phyloP scores from a whole-genome alignment of 2,329 filamentous ascomycete genomes.

The Penicillium psychrosexuale region DNA sequence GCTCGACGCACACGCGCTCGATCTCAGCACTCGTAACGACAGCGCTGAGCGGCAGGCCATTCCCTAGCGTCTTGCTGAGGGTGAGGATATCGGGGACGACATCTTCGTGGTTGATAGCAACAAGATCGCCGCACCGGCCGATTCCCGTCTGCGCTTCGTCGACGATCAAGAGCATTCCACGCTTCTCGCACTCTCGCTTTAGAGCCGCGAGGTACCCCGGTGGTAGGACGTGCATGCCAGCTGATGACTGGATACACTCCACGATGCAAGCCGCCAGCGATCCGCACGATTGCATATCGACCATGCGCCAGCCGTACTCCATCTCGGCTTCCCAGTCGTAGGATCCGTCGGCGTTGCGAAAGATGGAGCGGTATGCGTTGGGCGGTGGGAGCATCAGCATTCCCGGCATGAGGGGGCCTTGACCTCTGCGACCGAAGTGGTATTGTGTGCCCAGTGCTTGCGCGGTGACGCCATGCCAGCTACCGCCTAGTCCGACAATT shows the following conservation, averaged over 20 bases:
- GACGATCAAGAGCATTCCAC: conserved; percentile 57
- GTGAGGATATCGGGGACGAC: conserved; percentile 58
- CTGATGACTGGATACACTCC: conserved; percentile 58
- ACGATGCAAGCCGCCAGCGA: conserved; percentile 62
- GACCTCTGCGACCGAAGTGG: conserved; percentile 20
- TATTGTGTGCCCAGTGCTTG: conserved; percentile 51
- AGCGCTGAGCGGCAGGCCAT: conserved; percentile 57
- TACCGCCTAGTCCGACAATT: conserved; percentile 57
- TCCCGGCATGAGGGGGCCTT: conserved; percentile 49
- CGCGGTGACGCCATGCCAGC: conserved; percentile 61
- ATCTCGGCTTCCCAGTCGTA: conserved; percentile 66
- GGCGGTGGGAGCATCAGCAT: conserved; percentile 58
- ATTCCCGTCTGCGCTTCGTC: conserved; percentile 61
- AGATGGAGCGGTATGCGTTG: conserved; percentile 60
- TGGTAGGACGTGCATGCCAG: conserved; percentile 60
- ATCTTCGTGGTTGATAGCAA: conserved; percentile 54
- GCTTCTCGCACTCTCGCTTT: conserved; percentile 53
- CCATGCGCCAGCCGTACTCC: conserved; percentile 59
- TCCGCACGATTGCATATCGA: conserved; percentile 59
- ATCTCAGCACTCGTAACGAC: conserved; percentile 57
- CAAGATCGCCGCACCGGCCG: conserved; percentile 56
- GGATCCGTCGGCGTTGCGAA: conserved; percentile 56
- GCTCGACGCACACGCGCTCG: conserved; percentile 47
- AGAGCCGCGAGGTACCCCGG: conserved; percentile 57
- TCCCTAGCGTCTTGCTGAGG: conserved; percentile 60